Evolutionary conservation across 2,329 filamentous ascomycete genomes (phyloP), one percentile per base, ranked within the genome.

Genomic region (Torrubiellomyces zombiae): DNA sequence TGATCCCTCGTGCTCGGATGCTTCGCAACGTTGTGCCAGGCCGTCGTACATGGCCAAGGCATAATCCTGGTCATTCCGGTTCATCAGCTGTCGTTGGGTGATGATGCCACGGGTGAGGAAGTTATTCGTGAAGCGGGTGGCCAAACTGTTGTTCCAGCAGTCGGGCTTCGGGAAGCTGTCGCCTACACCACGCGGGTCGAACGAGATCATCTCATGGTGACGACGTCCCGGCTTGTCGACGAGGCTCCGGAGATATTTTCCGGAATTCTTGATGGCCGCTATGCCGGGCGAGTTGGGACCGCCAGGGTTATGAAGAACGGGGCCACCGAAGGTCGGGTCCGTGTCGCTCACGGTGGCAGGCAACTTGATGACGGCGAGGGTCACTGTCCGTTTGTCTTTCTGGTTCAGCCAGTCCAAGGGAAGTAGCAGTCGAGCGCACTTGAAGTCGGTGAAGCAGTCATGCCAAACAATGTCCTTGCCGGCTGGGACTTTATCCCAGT

Each of bases 201-300:
- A 60, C 7, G 47, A 46, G 4, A 60, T 32, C 9, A 57, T 43
- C 29, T 55, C 52, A 20, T 55, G 55, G 28, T 53, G 46, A 5
- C 38, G 39, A 14, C 29, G 28, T 13, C 35, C 40, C 2, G 36
- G 34, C 12, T 29, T 35, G 18, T 45, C 43, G 5, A 38, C 21
- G 7, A 38, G 18, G n/a, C 19, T 25, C 12, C 19, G 23, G 7
- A 25, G 10, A 9, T 1, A 9, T 12, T n/a, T 9, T n/a, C 12
- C 23, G 6, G 10, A 10, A 7, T 9, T 4, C 7, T 9, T 9
- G 7, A 46, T 21, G 9, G 42, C 32, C 0, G 15, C 14, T 4
- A 56, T 42, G 6, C 56, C 56, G 1, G 51, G 53, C 4, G 39
- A 49, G 6, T 56, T 52, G 0, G 56, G 56, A 0, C 56, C 56